A percentile compares a stretch with the other conserved stretches of the same genome.
These are phyloP conservation scores for Mucor circinelloides DNA, from an alignment of 371 early-diverging fungal genomes.

Conservation along the genomic window DNA sequence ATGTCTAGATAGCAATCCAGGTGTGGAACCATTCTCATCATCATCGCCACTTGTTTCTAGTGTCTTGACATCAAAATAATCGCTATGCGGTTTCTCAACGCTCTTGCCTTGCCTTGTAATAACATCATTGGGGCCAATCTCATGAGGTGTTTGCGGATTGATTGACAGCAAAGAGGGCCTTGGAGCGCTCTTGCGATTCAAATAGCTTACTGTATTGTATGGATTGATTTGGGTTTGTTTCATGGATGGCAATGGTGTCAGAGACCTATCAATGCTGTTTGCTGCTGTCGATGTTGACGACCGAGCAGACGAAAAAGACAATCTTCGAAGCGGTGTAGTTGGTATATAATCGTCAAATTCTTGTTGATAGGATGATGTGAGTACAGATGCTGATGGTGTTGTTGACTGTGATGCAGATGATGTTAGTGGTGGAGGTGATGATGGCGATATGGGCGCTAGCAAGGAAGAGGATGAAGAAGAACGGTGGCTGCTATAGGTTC, in stretches of 20 bases:
- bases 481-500: not conserved
- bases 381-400: not conserved
- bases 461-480: not conserved
- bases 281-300: not conserved
- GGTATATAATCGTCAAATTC: slow-evolving; percentile 7
- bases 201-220: not conserved
- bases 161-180: not conserved
- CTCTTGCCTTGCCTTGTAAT: not conserved
- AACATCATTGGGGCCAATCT: slow-evolving; percentile 21
- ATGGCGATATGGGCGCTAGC: not conserved
- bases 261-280: not conserved
- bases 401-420: not conserved
- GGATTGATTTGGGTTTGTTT: not conserved
- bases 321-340: not conserved
- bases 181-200: not conserved
- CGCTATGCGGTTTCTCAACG: not conserved
- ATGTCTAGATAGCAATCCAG: not conserved
- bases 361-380: not conserved
- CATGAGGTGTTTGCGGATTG: slow-evolving; percentile 8
- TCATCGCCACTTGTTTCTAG: not conserved
- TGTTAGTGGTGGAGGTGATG: not conserved
- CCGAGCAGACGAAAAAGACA: not conserved
- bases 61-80: not conserved
- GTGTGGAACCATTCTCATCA: not conserved
- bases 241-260: not conserved